Evolutionary conservation across 192 early-diverging fungal species (phyloP).

Genomic region (Mortierella antarctica): DNA sequence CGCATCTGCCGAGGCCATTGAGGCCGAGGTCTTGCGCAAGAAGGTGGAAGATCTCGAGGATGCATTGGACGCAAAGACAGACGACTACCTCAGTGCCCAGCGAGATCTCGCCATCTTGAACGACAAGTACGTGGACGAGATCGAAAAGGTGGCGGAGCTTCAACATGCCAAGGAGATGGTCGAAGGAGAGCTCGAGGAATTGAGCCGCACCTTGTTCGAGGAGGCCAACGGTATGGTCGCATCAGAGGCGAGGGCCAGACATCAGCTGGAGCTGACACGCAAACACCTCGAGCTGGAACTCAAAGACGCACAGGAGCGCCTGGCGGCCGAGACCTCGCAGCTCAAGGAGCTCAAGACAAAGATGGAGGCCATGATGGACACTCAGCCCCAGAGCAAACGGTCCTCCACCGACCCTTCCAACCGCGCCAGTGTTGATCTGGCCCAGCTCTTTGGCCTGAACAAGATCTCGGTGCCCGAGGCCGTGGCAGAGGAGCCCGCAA

Average conservation of each 20-base stretch:
- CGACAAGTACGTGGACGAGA: constrained; percentile 87
- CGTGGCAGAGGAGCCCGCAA: constrained; percentile 44
- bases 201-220: constrained; percentile 90
- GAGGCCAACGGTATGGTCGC: constrained; percentile 97
- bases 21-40: constrained; percentile 65
- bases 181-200: constrained; percentile 94
- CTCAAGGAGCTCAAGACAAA: constrained; percentile 85
- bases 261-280: constrained; percentile 65
- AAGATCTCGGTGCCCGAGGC: constrained; percentile 52
- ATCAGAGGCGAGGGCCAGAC: constrained; percentile 73
- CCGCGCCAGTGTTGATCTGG: constrained; percentile 40
- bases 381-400: constrained; percentile 47
- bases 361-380: constrained; percentile 75
- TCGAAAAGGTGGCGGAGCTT: constrained; percentile 88
- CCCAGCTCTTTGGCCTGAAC: constrained; percentile 52
- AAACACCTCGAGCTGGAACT: constrained; percentile 75
- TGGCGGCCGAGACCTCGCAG: constrained; percentile 85
- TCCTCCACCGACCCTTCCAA: constrained; percentile 48
- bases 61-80: constrained; percentile 74
- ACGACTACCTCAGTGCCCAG: constrained; percentile 76
- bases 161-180: constrained; percentile 93
- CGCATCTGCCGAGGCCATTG: constrained; percentile 67
- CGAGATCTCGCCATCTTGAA: constrained; percentile 78
- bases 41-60: constrained; percentile 76
- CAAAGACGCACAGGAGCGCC: constrained; percentile 69